Percentiles rank a stretch among this genome's conserved stretches.
Conservation (phyloP, 441 rosid genomes). For the Geranium incanum region DNA sequence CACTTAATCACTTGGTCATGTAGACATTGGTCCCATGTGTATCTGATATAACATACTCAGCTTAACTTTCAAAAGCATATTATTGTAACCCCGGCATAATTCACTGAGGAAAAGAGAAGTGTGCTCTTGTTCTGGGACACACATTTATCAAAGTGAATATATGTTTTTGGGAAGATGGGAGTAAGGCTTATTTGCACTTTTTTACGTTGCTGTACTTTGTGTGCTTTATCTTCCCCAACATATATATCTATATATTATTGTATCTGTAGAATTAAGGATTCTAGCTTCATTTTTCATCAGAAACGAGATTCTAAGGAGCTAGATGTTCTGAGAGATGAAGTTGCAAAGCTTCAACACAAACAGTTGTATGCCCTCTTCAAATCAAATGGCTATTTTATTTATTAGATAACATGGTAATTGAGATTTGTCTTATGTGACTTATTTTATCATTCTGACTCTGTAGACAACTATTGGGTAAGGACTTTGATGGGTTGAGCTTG, state of each 20-base stretch:
- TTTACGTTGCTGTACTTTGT: background rate
- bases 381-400: conserved; percentile 7
- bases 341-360: conserved; percentile 57
- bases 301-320: conserved; percentile 47
- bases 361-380: conserved; percentile 45
- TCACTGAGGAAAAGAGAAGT: too few relatives aligned
- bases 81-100: too few relatives aligned
- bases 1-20: too few relatives aligned
- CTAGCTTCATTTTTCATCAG: conserved; percentile 19
- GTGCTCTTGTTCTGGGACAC: too few relatives aligned
- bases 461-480: conserved; percentile 63
- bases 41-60: too few relatives aligned
- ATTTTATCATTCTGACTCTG: conserved; percentile 19
- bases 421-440: background rate
- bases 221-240: background rate
- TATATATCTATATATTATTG: too few relatives aligned
- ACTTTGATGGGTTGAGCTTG: conserved; percentile 48
- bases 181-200: too few relatives aligned
- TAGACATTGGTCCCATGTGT: too few relatives aligned
- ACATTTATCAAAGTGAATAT: too few relatives aligned
- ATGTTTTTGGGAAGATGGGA: too few relatives aligned
- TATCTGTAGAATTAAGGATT: background rate
- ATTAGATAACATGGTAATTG: background rate
- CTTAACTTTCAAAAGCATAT: too few relatives aligned
- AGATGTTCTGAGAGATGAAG: conserved; percentile 51